These are phyloP conservation scores for Coniosporium apollinis DNA, from an alignment of 495 filamentous ascomycete species.

Conservation along the genomic window DNA sequence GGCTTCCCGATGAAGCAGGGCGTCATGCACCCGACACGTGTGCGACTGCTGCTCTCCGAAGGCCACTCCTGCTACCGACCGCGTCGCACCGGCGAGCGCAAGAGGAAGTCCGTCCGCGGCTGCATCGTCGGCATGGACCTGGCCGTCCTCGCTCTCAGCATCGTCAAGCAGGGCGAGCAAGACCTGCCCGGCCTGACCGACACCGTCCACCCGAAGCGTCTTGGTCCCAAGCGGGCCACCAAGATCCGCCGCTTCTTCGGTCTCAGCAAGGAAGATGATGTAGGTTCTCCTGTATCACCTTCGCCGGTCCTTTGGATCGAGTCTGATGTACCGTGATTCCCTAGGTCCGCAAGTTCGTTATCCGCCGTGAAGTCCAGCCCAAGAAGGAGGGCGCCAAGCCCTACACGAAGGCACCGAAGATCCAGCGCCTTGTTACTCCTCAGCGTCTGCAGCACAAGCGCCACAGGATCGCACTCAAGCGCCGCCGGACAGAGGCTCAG, in stretches of 20 bases:
- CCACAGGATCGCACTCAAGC: conserved; percentile 92
- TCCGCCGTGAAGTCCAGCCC: conserved; percentile 88
- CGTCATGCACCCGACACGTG: conserved; percentile 95
- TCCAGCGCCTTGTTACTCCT: conserved; percentile 97
- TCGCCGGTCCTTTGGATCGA: conserved; percentile 11
- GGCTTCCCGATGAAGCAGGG: conserved; percentile 99
- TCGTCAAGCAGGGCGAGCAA: conserved; percentile 92
- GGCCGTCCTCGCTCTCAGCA: conserved; percentile 74
- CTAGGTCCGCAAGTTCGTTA: conserved; percentile 95
- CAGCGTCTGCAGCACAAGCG: conserved; percentile 99
- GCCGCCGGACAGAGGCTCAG: conserved; percentile 78
- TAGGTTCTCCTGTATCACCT: conserved; percentile 38
- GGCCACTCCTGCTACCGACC: conserved; percentile 97
- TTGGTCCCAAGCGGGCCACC: conserved; percentile 96
- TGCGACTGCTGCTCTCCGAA: conserved; percentile 79
- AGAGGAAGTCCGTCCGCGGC: conserved; percentile 94
- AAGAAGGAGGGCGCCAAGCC: conserved; percentile 86
- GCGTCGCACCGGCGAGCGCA: conserved; percentile 92
- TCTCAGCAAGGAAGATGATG: conserved; percentile 99
- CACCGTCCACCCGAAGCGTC: conserved; percentile 88
- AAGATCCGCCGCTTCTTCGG: conserved; percentile 99
- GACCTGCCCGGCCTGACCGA: conserved; percentile 94
- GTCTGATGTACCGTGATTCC: conserved; percentile 18
- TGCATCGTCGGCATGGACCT: conserved; percentile 95
- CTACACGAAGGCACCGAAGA: conserved; percentile 98